Percentiles rank a stretch among this genome's conserved stretches.
Evolutionary conservation across 140 eudicot genomes (phyloP).

Genomic region (Bidens hawaiensis): DNA sequence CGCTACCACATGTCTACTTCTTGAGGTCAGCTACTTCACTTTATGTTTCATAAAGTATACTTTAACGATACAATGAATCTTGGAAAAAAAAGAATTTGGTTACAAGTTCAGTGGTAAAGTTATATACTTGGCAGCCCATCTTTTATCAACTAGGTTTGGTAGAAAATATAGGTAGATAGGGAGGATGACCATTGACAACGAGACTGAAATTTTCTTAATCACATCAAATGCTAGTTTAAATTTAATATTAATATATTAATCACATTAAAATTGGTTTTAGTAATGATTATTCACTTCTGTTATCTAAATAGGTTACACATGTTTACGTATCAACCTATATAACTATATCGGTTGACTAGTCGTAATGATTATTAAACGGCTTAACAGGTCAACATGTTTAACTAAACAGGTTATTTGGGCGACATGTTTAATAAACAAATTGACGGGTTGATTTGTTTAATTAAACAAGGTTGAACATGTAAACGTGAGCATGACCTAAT

Average conservation of each 20-base stretch:
- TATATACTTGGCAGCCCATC: not conserved
- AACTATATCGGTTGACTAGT: too few relatives aligned
- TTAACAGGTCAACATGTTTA: too few relatives aligned
- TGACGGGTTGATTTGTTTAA: too few relatives aligned
- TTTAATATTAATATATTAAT: not conserved
- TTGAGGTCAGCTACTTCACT: not conserved
- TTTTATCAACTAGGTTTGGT: not conserved
- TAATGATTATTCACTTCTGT: too few relatives aligned
- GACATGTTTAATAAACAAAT: too few relatives aligned
- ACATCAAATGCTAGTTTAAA: not conserved
- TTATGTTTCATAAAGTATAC: not conserved
- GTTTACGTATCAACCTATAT: too few relatives aligned
- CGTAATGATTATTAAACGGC: too few relatives aligned
- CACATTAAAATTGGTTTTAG: not conserved
- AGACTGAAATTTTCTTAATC: not conserved
- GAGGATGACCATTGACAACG: not conserved
- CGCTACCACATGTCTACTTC: not conserved
- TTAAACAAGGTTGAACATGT: too few relatives aligned
- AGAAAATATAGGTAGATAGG: not conserved
- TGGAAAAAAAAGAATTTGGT: not conserved
- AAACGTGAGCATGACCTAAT: too few relatives aligned
- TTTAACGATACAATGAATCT: constrained; percentile 5
- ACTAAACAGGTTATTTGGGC: too few relatives aligned
- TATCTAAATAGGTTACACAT: too few relatives aligned
- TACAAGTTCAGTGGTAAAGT: not conserved